These are phyloP conservation scores for Ophiocordyceps sinensis DNA, from an alignment of 2,329 filamentous ascomycete genomes.

Conservation along the genomic window DNA sequence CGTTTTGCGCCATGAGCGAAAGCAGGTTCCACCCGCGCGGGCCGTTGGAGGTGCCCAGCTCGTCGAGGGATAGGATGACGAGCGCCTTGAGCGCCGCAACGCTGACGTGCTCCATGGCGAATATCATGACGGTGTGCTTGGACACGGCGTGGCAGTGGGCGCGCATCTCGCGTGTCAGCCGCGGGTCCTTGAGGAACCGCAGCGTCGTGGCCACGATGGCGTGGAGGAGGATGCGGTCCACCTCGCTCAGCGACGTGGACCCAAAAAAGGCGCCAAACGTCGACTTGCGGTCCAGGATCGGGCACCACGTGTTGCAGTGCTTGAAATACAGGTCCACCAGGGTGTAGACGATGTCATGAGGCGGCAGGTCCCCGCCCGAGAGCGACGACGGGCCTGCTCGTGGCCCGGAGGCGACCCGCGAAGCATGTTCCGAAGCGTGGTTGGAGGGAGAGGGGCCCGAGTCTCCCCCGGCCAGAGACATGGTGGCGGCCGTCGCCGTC, in stretches of 20 bases:
- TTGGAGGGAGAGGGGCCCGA: neutral
- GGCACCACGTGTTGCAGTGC: slow-evolving; percentile 47
- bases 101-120: slow-evolving; percentile 26
- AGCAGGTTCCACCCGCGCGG: slow-evolving; percentile 27
- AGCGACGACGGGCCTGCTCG: slow-evolving; percentile 14
- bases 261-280: slow-evolving; percentile 26
- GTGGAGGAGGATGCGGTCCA: slow-evolving; percentile 25
- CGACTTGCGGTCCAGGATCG: slow-evolving; percentile 27
- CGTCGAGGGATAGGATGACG: slow-evolving; percentile 26
- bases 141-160: slow-evolving; percentile 24
- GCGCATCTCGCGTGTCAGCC: slow-evolving; percentile 21
- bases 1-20: slow-evolving; percentile 22
- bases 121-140: slow-evolving; percentile 23
- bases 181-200: slow-evolving; percentile 24
- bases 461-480: neutral
- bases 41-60: slow-evolving; percentile 27
- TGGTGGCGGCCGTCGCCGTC: neutral
- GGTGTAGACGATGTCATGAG: slow-evolving; percentile 44
- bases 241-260: slow-evolving; percentile 22
- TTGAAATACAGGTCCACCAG: slow-evolving; percentile 49
- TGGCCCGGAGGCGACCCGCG: slow-evolving; percentile 1
- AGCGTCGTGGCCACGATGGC: slow-evolving; percentile 29
- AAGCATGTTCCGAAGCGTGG: neutral
- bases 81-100: slow-evolving; percentile 23
- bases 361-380: slow-evolving; percentile 36